Evolutionary conservation across 306 rosid species (phyloP).

Genomic region (Fragaria nilgerrensis): DNA sequence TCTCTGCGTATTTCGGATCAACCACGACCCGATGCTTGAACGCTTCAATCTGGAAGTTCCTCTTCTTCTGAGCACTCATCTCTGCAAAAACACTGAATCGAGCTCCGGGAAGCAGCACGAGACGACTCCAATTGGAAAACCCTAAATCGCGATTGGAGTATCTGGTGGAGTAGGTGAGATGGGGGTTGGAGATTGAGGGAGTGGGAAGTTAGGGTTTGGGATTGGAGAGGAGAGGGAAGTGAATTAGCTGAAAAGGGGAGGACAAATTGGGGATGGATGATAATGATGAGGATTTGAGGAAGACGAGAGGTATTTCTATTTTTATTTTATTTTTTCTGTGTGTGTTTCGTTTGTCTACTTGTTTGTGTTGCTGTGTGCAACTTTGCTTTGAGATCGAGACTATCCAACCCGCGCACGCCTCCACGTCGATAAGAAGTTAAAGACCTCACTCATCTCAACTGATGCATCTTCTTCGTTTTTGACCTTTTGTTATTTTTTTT

Average conservation of each 20-base stretch:
- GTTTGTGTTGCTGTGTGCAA: not conserved
- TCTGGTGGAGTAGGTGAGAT: not conserved
- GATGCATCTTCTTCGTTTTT: no score
- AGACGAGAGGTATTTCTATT: not conserved
- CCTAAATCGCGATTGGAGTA: not conserved
- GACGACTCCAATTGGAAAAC: not conserved
- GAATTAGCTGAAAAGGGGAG: not conserved
- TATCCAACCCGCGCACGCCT: no score
- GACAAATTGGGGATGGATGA: conserved; percentile 6
- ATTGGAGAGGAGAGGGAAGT: not conserved
- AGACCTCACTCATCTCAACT: no score
- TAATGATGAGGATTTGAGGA: not conserved
- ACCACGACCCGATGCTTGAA: conserved; percentile 88
- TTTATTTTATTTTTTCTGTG: not conserved
- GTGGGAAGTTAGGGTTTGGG: conserved; percentile 4
- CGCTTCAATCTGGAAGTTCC: conserved; percentile 92
- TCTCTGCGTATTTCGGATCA: conserved; percentile 94
- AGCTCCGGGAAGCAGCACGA: not conserved
- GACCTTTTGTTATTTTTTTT: no score
- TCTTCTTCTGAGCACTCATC: conserved; percentile 92
- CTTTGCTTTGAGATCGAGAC: not conserved
- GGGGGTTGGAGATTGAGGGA: not conserved
- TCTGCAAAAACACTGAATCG: conserved; percentile 4
- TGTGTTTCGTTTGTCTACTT: not conserved
- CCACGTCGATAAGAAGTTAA: no score